These are phyloP conservation scores for Aureobasidium vineae DNA, from an alignment of 2,329 filamentous ascomycete genomes.

Conservation along the genomic window DNA sequence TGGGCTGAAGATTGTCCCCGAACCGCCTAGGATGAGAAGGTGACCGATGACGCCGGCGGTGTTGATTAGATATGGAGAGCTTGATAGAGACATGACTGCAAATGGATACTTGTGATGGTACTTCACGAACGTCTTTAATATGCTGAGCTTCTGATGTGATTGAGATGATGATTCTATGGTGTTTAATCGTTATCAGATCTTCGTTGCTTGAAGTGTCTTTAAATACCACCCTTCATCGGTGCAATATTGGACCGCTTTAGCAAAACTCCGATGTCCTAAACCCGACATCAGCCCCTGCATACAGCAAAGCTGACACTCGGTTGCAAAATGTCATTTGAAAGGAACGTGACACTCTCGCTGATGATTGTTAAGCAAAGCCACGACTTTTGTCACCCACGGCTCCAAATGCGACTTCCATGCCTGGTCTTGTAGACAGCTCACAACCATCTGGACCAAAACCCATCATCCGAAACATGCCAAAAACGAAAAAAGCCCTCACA, in stretches of 20 bases:
- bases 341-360: too few species aligned
- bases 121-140: neutral
- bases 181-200: neutral
- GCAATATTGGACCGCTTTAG: neutral
- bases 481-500: neutral
- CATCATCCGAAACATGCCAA: neutral
- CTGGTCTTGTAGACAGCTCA: too few species aligned
- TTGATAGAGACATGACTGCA: constrained; percentile 85
- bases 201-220: neutral
- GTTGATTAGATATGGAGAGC: constrained; percentile 81
- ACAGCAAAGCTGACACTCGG: neutral
- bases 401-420: neutral
- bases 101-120: neutral
- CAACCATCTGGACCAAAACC: neutral
- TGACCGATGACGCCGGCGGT: constrained; percentile 55
- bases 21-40: neutral
- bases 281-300: neutral
- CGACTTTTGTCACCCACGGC: neutral
- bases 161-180: too few species aligned
- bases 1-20: neutral
- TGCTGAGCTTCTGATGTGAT: neutral
- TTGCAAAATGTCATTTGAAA: too few species aligned
- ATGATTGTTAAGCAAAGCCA: neutral
- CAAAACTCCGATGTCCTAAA: constrained; percentile 5
- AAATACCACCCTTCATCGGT: constrained; percentile 1